Conservation (phyloP, 768 basidiomycete species). For the Rhizopogon salebrosus region DNA sequence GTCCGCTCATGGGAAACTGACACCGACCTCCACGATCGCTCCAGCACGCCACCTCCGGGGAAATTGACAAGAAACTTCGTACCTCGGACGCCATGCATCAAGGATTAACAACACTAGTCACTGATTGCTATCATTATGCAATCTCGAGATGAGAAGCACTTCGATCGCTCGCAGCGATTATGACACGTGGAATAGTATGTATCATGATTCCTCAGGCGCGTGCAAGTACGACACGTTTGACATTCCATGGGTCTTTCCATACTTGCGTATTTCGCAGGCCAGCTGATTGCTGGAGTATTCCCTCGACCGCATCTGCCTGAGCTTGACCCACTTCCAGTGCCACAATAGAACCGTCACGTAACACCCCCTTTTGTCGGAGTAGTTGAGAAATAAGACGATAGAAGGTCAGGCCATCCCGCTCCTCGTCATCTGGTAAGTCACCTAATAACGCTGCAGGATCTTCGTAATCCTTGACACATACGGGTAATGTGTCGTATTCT, state of each 20-base stretch:
- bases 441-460: conserved; percentile 80
- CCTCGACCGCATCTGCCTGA: conserved; percentile 61
- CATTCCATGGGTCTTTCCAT: conserved; percentile 80
- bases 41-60: background rate
- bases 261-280: conserved; percentile 49
- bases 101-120: background rate
- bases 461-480: conserved; percentile 74
- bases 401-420: conserved; percentile 52
- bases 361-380: conserved; percentile 44
- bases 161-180: background rate
- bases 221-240: conserved; percentile 66
- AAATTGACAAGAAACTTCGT: background rate
- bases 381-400: conserved; percentile 70
- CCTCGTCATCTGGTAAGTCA: conserved; percentile 41
- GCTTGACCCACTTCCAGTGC: conserved; percentile 77
- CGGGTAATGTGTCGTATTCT: conserved; percentile 59
- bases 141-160: background rate
- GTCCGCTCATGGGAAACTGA: background rate
- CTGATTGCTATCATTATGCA: background rate
- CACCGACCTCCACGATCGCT: background rate
- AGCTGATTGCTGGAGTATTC: conserved; percentile 48
- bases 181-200: background rate
- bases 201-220: conserved; percentile 26
- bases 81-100: background rate
- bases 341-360: conserved; percentile 49